Evolutionary conservation across 1,139 yeast genomes (phyloP), one percentile per base, ranked within the genome.

Genomic region (Sugiyamaella sp.): DNA sequence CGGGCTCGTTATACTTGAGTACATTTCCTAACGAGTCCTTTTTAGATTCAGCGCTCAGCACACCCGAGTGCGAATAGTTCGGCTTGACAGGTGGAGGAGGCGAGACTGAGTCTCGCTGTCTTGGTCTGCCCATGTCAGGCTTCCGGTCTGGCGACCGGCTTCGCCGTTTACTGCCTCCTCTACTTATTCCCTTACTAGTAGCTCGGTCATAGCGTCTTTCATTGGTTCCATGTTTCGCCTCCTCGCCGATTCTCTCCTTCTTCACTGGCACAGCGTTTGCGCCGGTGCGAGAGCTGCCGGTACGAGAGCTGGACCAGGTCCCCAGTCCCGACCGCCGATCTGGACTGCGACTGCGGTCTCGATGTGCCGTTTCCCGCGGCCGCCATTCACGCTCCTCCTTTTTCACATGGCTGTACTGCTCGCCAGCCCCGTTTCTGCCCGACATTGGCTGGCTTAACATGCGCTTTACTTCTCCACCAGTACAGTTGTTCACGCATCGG

Each of bases 1-100:
- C 57, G 0, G 82, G 82, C 51, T 75, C 80, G 10, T 70, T 69
- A 60, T 79, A 78, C 56, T 77, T 76, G 46, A 77, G 57, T 14
- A 72, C 72, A 1, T 69, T 63, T 0, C 80, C 80, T n/a, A 68
- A 61, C 25, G 68, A 64, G 44, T 69, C 68, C 37, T 54, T 59
- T 52, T 75, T 72, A 6, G 79, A 70, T 20, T 78, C 82, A 50
- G 71, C 71, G 12, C 79, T 79, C 27, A 79, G 62, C 2, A 76
- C 62, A 0, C 82, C 82, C 0, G 82, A 76, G 4, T 75, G 75
- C 39, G 69, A 71, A 60, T 74, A 78, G 56, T 73, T 71, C 4
- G 78, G 78, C 52, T 37, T 40, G 4, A 40, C 24, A 20, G 51
- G 46, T 17, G 40, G 22, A 40, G 24, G 16, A 20, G 20, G 22